Evolutionary conservation across 441 rosid genomes (phyloP).

Genomic region (Geranium incanum): DNA sequence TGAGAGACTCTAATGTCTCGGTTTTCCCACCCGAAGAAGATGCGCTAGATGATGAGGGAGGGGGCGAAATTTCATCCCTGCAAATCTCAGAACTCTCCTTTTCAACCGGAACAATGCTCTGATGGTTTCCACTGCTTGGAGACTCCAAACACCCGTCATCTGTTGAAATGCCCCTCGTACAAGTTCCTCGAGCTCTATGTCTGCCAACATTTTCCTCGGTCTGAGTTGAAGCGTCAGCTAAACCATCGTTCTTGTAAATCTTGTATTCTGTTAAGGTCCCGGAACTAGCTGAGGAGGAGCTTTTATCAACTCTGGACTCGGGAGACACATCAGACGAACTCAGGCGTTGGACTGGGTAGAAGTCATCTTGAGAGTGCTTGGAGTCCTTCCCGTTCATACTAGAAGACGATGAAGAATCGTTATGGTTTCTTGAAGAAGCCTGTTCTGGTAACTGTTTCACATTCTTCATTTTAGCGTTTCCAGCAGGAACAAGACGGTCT

Average conservation of each 20-base stretch:
- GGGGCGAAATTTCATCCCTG: conserved; percentile 50
- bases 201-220: conserved; percentile 55
- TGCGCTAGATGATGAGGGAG: conserved; percentile 52
- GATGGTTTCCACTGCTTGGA: conserved; percentile 28
- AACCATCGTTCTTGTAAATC: conserved; percentile 54
- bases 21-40: conserved; percentile 67
- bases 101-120: conserved; percentile 28
- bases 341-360: conserved; percentile 46
- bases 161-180: conserved; percentile 85
- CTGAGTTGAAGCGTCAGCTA: conserved; percentile 84
- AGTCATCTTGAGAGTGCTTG: conserved; percentile 70
- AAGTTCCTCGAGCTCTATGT: conserved; percentile 47
- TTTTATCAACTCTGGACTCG: conserved; percentile 53
- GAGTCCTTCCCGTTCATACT: conserved; percentile 66
- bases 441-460: conserved; percentile 72
- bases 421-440: conserved; percentile 65
- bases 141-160: conserved; percentile 51
- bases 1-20: conserved; percentile 82
- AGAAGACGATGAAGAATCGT: conserved; percentile 75
- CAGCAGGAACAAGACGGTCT: conserved; percentile 46
- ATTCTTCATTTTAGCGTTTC: conserved; percentile 31
- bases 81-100: conserved; percentile 45
- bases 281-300: conserved; percentile 58
- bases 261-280: conserved; percentile 73
- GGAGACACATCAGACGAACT: conserved; percentile 59